Conservation (phyloP, 352 stramenopile genomes). For the Phytopythium oedochilum region DNA sequence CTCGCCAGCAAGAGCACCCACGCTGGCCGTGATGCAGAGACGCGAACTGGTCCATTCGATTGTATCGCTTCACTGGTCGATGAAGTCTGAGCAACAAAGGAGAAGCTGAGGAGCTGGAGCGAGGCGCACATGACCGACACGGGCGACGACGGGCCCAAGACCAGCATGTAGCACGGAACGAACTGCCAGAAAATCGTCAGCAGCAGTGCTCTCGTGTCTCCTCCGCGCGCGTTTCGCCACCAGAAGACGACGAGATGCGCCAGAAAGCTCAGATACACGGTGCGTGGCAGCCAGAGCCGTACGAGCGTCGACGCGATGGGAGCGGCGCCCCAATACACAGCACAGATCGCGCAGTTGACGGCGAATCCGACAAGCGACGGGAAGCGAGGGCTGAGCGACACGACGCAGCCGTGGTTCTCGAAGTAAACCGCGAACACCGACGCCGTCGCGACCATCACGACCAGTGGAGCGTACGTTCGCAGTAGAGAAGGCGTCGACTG, state of each 20-base stretch:
- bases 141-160: slow-evolving; percentile 63
- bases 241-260: slow-evolving; percentile 8
- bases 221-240: background rate
- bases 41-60: background rate
- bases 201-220: background rate
- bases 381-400: background rate
- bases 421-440: background rate
- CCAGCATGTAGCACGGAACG: slow-evolving; percentile 44
- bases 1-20: slow-evolving; percentile 60
- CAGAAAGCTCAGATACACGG: slow-evolving; percentile 40
- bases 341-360: slow-evolving; percentile 26
- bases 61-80: background rate
- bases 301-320: slow-evolving; percentile 27
- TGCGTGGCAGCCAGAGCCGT: slow-evolving; percentile 56
- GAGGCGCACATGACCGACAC: slow-evolving; percentile 41
- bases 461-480: slow-evolving; percentile 33
- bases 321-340: slow-evolving; percentile 42
- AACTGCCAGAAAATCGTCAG: slow-evolving; percentile 34
- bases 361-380: background rate
- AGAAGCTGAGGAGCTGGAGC: slow-evolving; percentile 43
- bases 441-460: slow-evolving; percentile 14
- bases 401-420: background rate
- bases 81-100: slow-evolving; percentile 11
- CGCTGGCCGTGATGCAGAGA: slow-evolving; percentile 1
- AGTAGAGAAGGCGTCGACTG: slow-evolving; percentile 30